phyloP scores from a whole-genome alignment of 257 asterid species.

The Cynanchum wilfordii region DNA sequence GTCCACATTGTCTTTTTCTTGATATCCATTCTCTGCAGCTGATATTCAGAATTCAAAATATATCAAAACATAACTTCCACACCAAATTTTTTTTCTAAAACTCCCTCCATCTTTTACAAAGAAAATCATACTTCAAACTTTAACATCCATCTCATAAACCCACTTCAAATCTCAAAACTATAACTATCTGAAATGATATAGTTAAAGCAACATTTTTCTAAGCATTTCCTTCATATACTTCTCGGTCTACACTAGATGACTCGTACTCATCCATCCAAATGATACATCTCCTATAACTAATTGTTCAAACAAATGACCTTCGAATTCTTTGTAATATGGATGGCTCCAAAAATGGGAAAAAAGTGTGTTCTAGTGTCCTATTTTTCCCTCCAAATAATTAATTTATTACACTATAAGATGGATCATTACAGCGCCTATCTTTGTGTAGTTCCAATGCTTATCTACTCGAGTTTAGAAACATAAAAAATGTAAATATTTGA shows the following conservation, averaged over 20 bases:
- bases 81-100: background rate
- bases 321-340: background rate
- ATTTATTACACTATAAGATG: background rate
- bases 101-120: background rate
- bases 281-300: background rate
- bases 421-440: background rate
- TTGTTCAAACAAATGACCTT: background rate
- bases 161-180: background rate
- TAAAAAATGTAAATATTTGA: background rate
- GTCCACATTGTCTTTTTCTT: constrained; percentile 23
- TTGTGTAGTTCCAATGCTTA: background rate
- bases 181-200: too few species aligned
- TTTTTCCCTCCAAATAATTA: background rate
- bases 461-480: background rate
- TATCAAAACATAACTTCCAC: background rate
- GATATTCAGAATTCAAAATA: constrained; percentile 20
- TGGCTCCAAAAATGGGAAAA: background rate
- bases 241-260: background rate
- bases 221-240: background rate
- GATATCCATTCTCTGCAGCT: constrained; percentile 29
- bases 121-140: too few species aligned
- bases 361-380: too few species aligned
- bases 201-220: background rate
- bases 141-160: background rate
- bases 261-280: background rate